Evolutionary conservation across 2,329 filamentous ascomycete genomes (phyloP), one percentile per base, ranked within the genome.

Genomic region (Berkeleyomyces rouxiae): DNA sequence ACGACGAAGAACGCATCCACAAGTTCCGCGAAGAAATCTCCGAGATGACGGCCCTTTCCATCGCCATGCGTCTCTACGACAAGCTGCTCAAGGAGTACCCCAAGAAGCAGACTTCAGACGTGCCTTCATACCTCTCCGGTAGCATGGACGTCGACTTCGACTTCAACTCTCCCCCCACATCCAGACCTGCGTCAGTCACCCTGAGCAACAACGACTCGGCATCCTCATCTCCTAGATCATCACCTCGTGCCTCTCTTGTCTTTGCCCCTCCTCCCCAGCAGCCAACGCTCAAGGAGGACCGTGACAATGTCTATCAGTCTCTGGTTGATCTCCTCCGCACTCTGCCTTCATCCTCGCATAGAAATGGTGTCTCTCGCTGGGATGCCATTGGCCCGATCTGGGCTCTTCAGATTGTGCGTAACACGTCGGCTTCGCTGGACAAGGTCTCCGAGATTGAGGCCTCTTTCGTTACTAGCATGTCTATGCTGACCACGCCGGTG

Each of bases 1-100:
- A 85, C 62, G 83, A 86, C 67, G 82, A 85, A 68, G 83, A 85
- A 69, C 79, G 83, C 39, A 74, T 86, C 51, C 68, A 78, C 59
- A 84, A 84, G 68, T 74, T 85, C 43, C 78, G 82, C 16, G 76
- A 78, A 5, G 82, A 85, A 68, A 77, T 85, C 71, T 75, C 80
- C 39, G 82, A 85, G 67, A 77, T 79, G 61, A 79, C 85, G 67
- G 84, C 84, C 68, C 70, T 86, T 10, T 81, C 85, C 64, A 76
- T 85, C 13, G 85, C 82, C 74, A 83, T 83, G 79, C 76, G 76
- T 36, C 75, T 81, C 66, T 83, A 78, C 66, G 80, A 83, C 63
- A 75, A 77, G 7, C 70, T 81, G 16, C 78, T 81, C 37, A 61
- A 61, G 23, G 46, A 43, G 31, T 44, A 39, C 23, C 55, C 43